Conservation (phyloP, 2,329 filamentous ascomycete genomes). For the Madurella mycetomatis region DNA sequence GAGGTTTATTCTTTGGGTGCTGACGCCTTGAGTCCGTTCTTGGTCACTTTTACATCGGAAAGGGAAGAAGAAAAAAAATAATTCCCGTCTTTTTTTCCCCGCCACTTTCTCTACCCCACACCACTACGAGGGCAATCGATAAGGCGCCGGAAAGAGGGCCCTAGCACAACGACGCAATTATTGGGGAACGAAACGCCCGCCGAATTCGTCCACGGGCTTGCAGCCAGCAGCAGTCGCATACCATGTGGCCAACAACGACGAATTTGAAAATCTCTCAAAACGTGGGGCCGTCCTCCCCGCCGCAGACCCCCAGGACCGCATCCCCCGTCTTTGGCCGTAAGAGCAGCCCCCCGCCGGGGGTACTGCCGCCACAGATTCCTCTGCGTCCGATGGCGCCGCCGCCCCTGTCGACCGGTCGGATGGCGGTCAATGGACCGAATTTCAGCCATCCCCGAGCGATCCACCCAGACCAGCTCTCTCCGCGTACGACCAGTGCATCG, state of each 20-base stretch:
- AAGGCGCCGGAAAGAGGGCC: constrained; percentile 11
- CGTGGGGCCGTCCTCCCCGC: constrained; percentile 40
- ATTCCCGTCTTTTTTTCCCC: constrained; percentile 8
- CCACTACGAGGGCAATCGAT: constrained; percentile 6
- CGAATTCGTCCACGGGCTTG: constrained; percentile 18
- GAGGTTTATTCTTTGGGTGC: constrained; percentile 42
- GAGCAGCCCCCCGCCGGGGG: constrained; percentile 23
- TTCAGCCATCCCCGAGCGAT: constrained; percentile 33
- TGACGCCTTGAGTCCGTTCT: constrained; percentile 37
- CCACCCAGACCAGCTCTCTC: constrained; percentile 36
- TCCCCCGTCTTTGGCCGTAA: constrained; percentile 31
- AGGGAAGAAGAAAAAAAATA: neutral
- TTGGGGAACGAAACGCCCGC: constrained; percentile 13
- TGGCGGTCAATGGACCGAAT: constrained; percentile 29
- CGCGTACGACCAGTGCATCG: constrained; percentile 35
- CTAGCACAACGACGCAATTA: constrained; percentile 10
- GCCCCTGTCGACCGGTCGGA: constrained; percentile 28
- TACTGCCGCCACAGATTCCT: constrained; percentile 17
- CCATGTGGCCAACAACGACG: constrained; percentile 37
- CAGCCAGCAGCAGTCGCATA: constrained; percentile 16
- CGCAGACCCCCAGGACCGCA: constrained; percentile 38
- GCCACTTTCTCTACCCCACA: constrained; percentile 28
- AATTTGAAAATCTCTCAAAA: constrained; percentile 32
- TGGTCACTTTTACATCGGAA: constrained; percentile 19
- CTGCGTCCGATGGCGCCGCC: constrained; percentile 27